phyloP scores from a whole-genome alignment of 495 filamentous ascomycete genomes.

The Penicillium paxilli region DNA sequence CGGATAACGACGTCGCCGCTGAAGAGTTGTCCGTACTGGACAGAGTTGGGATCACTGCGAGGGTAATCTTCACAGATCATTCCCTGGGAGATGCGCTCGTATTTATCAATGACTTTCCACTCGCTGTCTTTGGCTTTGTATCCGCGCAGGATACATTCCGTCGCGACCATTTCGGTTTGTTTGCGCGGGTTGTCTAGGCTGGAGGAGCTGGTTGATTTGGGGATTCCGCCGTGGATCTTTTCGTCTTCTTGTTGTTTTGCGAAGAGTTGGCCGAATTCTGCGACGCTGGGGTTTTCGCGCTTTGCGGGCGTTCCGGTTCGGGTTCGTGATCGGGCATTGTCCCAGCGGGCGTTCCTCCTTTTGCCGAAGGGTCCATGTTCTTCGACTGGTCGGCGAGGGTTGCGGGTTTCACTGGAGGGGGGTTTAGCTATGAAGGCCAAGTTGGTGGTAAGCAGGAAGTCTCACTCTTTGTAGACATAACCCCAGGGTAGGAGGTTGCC shows the following conservation, averaged over 20 bases:
- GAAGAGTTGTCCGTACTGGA: constrained; percentile 58
- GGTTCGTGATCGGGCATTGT: constrained; percentile 53
- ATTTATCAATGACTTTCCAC: constrained; percentile 84
- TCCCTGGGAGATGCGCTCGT: constrained; percentile 71
- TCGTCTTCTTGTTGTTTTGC: constrained; percentile 46
- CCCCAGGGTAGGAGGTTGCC: constrained; percentile 62
- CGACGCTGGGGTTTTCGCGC: constrained; percentile 57
- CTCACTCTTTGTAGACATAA: constrained; percentile 61
- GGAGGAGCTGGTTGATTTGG: constrained; percentile 44
- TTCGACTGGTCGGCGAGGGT: constrained; percentile 52
- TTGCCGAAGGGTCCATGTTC: constrained; percentile 66
- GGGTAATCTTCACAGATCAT: constrained; percentile 89
- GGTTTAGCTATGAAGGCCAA: too few relatives aligned
- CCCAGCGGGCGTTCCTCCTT: constrained; percentile 50
- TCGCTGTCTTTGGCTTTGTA: constrained; percentile 68
- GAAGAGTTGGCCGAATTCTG: constrained; percentile 50
- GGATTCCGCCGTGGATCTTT: constrained; percentile 29
- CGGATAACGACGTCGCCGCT: constrained; percentile 63
- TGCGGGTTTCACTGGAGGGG: constrained; percentile 39
- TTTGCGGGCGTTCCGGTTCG: constrained; percentile 60
- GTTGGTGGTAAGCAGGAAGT: not conserved
- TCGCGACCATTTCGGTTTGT: constrained; percentile 61
- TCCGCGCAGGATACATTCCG: constrained; percentile 82
- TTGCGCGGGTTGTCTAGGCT: constrained; percentile 43
- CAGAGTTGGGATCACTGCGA: constrained; percentile 54